These are phyloP conservation scores for Thalassiosira oceanica DNA, from an alignment of 352 stramenopile genomes.

Conservation along the genomic window DNA sequence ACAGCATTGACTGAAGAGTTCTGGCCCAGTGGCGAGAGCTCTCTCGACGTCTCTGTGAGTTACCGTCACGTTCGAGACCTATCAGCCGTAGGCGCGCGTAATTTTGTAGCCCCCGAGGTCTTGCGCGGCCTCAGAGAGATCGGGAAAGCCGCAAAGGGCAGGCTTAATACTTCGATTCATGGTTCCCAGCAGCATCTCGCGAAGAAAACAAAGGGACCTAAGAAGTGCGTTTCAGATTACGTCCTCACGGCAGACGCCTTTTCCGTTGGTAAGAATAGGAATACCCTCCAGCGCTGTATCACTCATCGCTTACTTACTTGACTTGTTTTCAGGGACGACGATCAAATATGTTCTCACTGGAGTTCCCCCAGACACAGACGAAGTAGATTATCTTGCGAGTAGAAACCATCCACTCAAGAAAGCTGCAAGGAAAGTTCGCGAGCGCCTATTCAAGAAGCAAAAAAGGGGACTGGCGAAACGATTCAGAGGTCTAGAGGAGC, in stretches of 20 bases:
- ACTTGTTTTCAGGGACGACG: too few species aligned
- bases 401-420: slow-evolving; percentile 32
- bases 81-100: slow-evolving; percentile 67
- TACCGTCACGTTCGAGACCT: slow-evolving; percentile 46
- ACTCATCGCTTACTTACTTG: too few species aligned
- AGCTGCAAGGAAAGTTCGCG: too few species aligned
- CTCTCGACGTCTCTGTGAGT: slow-evolving; percentile 5
- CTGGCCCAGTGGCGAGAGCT: slow-evolving; percentile 4
- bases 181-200: background rate
- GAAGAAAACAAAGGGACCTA: slow-evolving; percentile 13
- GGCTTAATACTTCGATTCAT: background rate
- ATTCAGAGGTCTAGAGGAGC: too few species aligned
- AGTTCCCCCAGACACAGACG: slow-evolving; percentile 61
- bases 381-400: slow-evolving; percentile 52
- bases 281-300: too few species aligned
- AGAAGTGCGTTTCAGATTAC: slow-evolving; percentile 26
- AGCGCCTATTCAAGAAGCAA: too few species aligned
- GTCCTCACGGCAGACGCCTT: slow-evolving; percentile 64
- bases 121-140: slow-evolving; percentile 52
- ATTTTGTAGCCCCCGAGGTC: slow-evolving; percentile 78
- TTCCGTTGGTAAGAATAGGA: too few species aligned
- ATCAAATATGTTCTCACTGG: slow-evolving; percentile 70
- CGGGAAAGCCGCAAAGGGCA: background rate
- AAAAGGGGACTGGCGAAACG: too few species aligned
- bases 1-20: background rate